Conservation (phyloP, 2,329 filamentous ascomycete species). For the Fusarium mangiferae region DNA sequence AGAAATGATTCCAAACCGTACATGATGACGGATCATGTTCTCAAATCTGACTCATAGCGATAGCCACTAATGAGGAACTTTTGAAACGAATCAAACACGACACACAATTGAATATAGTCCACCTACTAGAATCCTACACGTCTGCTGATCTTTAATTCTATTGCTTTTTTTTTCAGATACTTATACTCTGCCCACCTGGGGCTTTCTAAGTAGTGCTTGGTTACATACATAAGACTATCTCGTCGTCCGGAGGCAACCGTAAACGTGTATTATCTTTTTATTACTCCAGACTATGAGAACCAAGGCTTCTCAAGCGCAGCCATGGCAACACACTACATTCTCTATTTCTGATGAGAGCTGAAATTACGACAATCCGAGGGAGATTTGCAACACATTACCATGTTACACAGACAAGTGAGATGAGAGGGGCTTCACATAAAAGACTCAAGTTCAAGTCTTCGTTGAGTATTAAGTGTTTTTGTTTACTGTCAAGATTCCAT, state of each 20-base stretch:
- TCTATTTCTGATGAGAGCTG: not conserved
- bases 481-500: not conserved
- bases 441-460: not conserved
- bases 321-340: no score
- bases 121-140: not conserved
- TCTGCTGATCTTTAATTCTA: not conserved
- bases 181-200: not conserved
- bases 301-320: not conserved
- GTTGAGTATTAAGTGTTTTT: not conserved
- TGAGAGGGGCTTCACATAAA: no score
- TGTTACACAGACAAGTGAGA: no score
- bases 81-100: not conserved
- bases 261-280: no score
- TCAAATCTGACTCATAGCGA: not conserved
- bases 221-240: not conserved
- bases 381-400: not conserved
- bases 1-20: constrained; percentile 11
- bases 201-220: not conserved
- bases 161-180: no score
- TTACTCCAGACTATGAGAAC: not conserved
- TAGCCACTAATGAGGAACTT: not conserved
- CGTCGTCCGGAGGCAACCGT: not conserved
- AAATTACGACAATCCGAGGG: no score
- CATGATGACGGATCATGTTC: not conserved
- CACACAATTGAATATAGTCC: not conserved